These are phyloP conservation scores for Penicillium sp. DNA, from an alignment of 2,329 filamentous ascomycete genomes.

Conservation along the genomic window DNA sequence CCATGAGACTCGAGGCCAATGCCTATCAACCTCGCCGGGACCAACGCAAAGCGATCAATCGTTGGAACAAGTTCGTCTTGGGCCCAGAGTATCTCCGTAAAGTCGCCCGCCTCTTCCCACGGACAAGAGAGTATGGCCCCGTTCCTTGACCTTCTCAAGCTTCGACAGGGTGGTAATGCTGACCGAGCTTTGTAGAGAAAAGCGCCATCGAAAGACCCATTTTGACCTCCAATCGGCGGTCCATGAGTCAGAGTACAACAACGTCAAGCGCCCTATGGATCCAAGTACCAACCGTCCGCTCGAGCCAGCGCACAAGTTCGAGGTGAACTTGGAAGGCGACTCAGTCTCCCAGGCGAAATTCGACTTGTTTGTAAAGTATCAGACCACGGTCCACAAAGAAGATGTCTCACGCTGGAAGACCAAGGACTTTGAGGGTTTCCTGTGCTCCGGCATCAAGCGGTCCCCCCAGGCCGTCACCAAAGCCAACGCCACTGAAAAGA, in stretches of 20 bases:
- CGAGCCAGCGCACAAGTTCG: slow-evolving; percentile 46
- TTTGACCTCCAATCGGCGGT: slow-evolving; percentile 41
- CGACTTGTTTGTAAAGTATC: slow-evolving; percentile 44
- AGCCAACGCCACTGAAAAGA: slow-evolving; percentile 34
- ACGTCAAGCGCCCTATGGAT: slow-evolving; percentile 40
- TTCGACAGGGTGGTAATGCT: not conserved
- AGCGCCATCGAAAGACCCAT: slow-evolving; percentile 36
- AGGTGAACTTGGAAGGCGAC: slow-evolving; percentile 45
- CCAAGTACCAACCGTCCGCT: slow-evolving; percentile 40
- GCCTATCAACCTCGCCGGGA: slow-evolving; percentile 41
- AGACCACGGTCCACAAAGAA: slow-evolving; percentile 43
- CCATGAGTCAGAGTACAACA: slow-evolving; percentile 41
- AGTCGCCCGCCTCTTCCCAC: slow-evolving; percentile 42
- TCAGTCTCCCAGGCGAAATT: slow-evolving; percentile 45
- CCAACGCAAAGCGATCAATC: slow-evolving; percentile 44
- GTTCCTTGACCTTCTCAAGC: not conserved
- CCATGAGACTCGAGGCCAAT: slow-evolving; percentile 41
- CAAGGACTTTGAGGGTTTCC: slow-evolving; percentile 43
- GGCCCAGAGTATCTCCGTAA: slow-evolving; percentile 44
- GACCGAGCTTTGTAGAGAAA: slow-evolving; percentile 31
- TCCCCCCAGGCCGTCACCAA: slow-evolving; percentile 25
- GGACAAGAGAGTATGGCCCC: slow-evolving; percentile 37
- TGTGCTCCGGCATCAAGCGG: slow-evolving; percentile 43
- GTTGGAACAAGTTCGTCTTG: slow-evolving; percentile 44
- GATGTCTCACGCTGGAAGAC: slow-evolving; percentile 39